Percentiles rank a stretch among this genome's conserved stretches.
phyloP scores from a whole-genome alignment of 768 basidiomycete genomes.

The Mrakia gelida region DNA sequence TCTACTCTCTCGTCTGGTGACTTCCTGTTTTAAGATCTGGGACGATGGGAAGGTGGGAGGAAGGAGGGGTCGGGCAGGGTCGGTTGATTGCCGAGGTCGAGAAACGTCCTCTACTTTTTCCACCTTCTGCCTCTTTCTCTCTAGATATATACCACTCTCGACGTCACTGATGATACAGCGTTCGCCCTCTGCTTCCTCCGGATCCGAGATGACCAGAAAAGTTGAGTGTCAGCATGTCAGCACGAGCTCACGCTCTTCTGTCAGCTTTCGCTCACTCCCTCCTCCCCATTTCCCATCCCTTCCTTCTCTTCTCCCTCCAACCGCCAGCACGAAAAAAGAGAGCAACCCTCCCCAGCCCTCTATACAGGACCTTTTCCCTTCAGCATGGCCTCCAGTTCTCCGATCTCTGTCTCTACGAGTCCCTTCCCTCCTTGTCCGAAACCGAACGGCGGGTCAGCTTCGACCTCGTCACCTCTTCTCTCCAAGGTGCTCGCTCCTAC shows the following conservation, averaged over 20 bases:
- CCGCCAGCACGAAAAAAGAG: not conserved
- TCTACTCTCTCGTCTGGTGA: not conserved
- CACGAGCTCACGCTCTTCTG: not conserved
- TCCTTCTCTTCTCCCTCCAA: not conserved
- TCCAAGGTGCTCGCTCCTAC: constrained; percentile 4
- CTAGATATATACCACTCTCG: not conserved
- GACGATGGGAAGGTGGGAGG: too few relatives aligned
- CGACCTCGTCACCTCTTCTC: not conserved
- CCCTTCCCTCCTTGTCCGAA: not conserved
- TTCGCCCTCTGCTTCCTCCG: too few relatives aligned
- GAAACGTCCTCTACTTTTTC: not conserved
- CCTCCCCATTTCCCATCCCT: not conserved
- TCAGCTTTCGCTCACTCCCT: not conserved
- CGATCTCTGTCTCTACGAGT: not conserved
- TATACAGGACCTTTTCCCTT: not conserved
- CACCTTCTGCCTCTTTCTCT: not conserved
- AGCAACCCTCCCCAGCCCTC: not conserved
- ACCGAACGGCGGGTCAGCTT: not conserved
- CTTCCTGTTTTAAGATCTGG: not conserved
- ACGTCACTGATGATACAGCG: too few relatives aligned
- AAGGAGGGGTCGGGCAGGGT: not conserved
- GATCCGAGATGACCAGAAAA: too few relatives aligned
- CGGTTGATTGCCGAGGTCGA: not conserved
- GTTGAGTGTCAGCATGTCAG: too few relatives aligned
- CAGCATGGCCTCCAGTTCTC: not conserved